A percentile compares a stretch with the other conserved stretches of the same genome.
phyloP scores from a whole-genome alignment of 2,329 filamentous ascomycete species.

The Aspergillus amoenus region DNA sequence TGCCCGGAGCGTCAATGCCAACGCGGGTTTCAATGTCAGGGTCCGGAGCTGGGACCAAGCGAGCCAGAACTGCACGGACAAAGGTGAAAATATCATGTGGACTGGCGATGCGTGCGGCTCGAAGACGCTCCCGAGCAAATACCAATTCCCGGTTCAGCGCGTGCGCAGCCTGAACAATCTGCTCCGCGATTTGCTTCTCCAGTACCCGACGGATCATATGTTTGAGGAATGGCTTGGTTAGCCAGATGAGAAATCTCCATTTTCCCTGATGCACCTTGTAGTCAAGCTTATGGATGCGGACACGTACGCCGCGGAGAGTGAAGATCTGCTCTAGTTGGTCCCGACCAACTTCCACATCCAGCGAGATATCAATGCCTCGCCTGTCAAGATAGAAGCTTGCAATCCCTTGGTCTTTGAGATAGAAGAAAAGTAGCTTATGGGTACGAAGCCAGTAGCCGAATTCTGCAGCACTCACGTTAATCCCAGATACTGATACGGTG shows the following conservation, averaged over 20 bases:
- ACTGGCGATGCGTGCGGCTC: slow-evolving; percentile 79
- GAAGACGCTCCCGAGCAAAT: slow-evolving; percentile 80
- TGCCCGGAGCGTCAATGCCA: slow-evolving; percentile 62
- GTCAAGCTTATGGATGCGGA: slow-evolving; percentile 81
- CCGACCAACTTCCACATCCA: slow-evolving; percentile 80
- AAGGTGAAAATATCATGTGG: slow-evolving; percentile 80
- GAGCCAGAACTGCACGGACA: slow-evolving; percentile 74
- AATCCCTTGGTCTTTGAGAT: slow-evolving; percentile 78
- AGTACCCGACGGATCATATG: slow-evolving; percentile 77
- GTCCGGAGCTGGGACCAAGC: slow-evolving; percentile 69
- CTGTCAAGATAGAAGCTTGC: slow-evolving; percentile 83
- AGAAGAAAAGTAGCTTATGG: slow-evolving; percentile 68
- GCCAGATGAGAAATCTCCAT: slow-evolving; percentile 75
- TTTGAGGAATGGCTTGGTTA: slow-evolving; percentile 79
- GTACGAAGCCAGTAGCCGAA: slow-evolving; percentile 86
- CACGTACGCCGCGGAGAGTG: slow-evolving; percentile 70
- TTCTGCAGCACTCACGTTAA: slow-evolving; percentile 81
- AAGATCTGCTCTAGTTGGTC: slow-evolving; percentile 79
- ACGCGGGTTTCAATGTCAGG: slow-evolving; percentile 74
- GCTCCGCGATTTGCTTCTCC: slow-evolving; percentile 72
- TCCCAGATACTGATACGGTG: slow-evolving; percentile 75
- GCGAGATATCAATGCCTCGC: slow-evolving; percentile 78
- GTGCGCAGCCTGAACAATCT: slow-evolving; percentile 69
- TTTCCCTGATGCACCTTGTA: slow-evolving; percentile 71
- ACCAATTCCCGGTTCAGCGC: slow-evolving; percentile 80